phyloP scores from a whole-genome alignment of 2,329 filamentous ascomycete species.

The Exophiala dermatitidis region DNA sequence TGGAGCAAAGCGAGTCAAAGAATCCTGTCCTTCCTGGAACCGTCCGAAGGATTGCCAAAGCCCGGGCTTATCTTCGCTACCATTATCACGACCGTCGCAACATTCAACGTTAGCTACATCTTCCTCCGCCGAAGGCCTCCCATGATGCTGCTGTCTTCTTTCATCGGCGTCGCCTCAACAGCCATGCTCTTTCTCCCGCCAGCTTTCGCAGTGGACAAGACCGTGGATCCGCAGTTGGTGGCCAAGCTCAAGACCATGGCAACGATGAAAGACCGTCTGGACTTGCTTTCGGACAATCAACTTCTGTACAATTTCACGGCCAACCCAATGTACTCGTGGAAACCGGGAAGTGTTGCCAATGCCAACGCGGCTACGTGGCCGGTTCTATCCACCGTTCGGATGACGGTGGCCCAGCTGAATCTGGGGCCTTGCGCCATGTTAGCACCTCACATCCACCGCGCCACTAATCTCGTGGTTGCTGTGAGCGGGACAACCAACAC shows the following conservation, averaged over 20 bases:
- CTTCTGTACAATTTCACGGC: slow-evolving; percentile 47
- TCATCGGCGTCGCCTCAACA: slow-evolving; percentile 20
- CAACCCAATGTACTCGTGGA: slow-evolving; percentile 14
- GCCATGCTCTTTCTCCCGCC: slow-evolving; percentile 23
- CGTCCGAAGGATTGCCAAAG: neutral
- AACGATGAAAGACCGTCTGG: slow-evolving; percentile 42
- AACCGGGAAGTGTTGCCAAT: slow-evolving; percentile 20
- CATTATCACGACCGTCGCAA: slow-evolving; percentile 3
- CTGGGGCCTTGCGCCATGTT: slow-evolving; percentile 44
- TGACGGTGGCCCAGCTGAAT: slow-evolving; percentile 38
- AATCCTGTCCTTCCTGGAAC: neutral
- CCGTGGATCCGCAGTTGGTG: slow-evolving; percentile 37
- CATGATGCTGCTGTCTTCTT: slow-evolving; percentile 12
- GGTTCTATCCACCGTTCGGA: slow-evolving; percentile 35
- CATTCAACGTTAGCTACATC: slow-evolving; percentile 7
- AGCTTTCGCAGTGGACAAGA: slow-evolving; percentile 34
- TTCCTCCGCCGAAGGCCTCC: slow-evolving; percentile 3
- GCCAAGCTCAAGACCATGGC: slow-evolving; percentile 36
- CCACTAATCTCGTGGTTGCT: slow-evolving; percentile 39
- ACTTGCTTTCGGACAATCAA: slow-evolving; percentile 38
- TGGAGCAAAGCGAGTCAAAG: slow-evolving; percentile 4
- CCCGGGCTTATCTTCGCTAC: neutral
- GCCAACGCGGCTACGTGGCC: slow-evolving; percentile 41
- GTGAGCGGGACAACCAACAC: slow-evolving; percentile 40
- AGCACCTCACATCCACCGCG: slow-evolving; percentile 41